These are phyloP conservation scores for Fusarium nygamai DNA, from an alignment of 2,329 filamentous ascomycete genomes.

Conservation along the genomic window DNA sequence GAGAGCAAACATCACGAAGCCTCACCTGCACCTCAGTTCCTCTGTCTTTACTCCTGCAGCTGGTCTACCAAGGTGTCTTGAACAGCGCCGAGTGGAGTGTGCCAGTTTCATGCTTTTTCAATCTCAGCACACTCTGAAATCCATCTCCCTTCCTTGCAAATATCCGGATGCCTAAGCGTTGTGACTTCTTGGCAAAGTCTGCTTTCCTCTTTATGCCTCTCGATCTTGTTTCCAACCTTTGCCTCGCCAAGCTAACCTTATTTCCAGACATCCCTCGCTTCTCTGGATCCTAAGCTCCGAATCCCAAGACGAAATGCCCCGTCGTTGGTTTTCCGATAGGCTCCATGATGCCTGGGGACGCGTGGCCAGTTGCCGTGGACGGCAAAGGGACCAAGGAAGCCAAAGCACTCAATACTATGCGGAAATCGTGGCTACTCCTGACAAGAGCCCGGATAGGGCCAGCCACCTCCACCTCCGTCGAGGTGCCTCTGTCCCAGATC, in stretches of 20 bases:
- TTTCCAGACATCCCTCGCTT: not conserved
- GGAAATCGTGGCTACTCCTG: not conserved
- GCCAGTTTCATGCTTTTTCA: not conserved
- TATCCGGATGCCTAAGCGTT: not conserved
- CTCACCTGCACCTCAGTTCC: not conserved
- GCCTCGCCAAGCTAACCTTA: not conserved
- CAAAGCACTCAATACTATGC: not conserved
- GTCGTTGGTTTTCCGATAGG: not conserved
- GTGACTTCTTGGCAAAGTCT: not conserved
- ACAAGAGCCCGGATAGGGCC: not conserved
- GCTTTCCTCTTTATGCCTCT: not conserved
- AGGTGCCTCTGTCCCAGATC: not conserved
- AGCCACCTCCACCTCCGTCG: not conserved
- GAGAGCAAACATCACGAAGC: not conserved
- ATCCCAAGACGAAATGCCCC: not conserved
- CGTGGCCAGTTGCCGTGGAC: not conserved
- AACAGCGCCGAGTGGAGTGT: not conserved
- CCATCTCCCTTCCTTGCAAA: not conserved
- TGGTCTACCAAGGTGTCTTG: no score
- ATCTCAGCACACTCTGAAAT: not conserved
- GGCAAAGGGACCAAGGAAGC: not conserved
- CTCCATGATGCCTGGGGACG: not conserved
- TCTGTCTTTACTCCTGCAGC: not conserved
- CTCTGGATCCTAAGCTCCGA: not conserved
- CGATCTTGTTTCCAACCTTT: not conserved